A percentile compares a stretch with the other conserved stretches of the same genome.
Evolutionary conservation across 768 basidiomycete genomes (phyloP).

Genomic region (Candolleomyces efflorescens): DNA sequence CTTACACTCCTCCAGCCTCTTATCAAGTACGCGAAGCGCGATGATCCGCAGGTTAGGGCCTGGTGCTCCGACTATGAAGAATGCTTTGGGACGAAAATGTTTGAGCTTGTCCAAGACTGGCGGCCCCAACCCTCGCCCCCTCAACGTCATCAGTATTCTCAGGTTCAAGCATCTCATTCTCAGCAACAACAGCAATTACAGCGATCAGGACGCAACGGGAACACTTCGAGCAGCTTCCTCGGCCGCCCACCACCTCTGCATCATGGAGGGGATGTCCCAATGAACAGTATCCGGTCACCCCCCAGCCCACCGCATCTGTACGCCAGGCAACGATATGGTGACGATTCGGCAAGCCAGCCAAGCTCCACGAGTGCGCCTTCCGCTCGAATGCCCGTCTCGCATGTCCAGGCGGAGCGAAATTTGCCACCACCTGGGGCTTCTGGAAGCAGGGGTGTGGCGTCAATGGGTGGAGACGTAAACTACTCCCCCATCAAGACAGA

Average conservation of each 20-base stretch:
- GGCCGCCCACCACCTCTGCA: conserved; percentile 25
- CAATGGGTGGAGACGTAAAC: neutral
- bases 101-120: conserved; percentile 42
- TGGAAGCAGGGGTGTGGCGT: neutral
- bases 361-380: too few species aligned
- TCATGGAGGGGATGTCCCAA: conserved; percentile 20
- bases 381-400: too few species aligned
- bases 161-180: conserved; percentile 13
- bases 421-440: neutral
- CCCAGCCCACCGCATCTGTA: conserved; percentile 26
- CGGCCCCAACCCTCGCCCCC: conserved; percentile 33
- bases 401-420: too few species aligned
- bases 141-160: conserved; percentile 25
- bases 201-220: conserved; percentile 14
- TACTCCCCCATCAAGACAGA: conserved; percentile 7
- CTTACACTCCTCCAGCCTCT: conserved; percentile 42
- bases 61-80: conserved; percentile 66
- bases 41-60: conserved; percentile 48
- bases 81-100: conserved; percentile 57
- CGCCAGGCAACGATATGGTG: conserved; percentile 28
- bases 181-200: conserved; percentile 19
- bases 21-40: conserved; percentile 58
- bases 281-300: conserved; percentile 20
- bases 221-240: conserved; percentile 12
- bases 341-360: conserved; percentile 21